These are phyloP conservation scores for Zostera marina DNA, from an alignment of 116 monocot genomes.

Conservation along the genomic window DNA sequence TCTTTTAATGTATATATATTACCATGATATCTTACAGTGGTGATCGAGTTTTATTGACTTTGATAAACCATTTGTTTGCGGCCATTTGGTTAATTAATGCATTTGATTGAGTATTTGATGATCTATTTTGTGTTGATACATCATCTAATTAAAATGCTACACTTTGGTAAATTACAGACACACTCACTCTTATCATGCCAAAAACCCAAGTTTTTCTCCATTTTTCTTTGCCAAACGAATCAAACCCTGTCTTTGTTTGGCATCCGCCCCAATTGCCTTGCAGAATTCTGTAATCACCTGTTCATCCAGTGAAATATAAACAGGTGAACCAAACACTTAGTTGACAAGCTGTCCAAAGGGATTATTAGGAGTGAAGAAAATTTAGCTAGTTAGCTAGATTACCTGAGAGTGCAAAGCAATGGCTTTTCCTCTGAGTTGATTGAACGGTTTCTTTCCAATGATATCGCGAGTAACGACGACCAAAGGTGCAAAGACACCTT, in stretches of 20 bases:
- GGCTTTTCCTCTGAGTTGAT: conserved; percentile 75
- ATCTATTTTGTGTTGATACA: no score
- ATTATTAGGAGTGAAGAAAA: background rate
- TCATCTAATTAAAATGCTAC: no score
- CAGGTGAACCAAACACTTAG: background rate
- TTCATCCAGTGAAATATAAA: background rate
- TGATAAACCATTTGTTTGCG: no score
- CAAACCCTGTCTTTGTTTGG: conserved; percentile 67
- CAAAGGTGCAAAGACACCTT: conserved; percentile 60
- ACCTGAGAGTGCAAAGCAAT: conserved; percentile 83
- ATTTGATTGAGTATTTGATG: no score
- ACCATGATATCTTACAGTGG: no score
- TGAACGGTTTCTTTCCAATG: conserved; percentile 58
- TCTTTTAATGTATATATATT: no score
- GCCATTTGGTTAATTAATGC: no score
- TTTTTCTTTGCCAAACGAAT: conserved; percentile 85
- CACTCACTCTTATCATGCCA: conserved; percentile 27
- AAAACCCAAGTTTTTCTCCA: conserved; percentile 67
- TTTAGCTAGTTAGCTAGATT: no score
- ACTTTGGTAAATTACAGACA: no score
- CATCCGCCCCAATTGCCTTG: conserved; percentile 60
- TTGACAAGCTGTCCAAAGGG: background rate
- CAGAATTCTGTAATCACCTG: conserved; percentile 84
- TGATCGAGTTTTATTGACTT: no score
- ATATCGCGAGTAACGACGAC: conserved; percentile 48